Conservation (phyloP, 352 stramenopile genomes). For the Phytophthora cactorum region DNA sequence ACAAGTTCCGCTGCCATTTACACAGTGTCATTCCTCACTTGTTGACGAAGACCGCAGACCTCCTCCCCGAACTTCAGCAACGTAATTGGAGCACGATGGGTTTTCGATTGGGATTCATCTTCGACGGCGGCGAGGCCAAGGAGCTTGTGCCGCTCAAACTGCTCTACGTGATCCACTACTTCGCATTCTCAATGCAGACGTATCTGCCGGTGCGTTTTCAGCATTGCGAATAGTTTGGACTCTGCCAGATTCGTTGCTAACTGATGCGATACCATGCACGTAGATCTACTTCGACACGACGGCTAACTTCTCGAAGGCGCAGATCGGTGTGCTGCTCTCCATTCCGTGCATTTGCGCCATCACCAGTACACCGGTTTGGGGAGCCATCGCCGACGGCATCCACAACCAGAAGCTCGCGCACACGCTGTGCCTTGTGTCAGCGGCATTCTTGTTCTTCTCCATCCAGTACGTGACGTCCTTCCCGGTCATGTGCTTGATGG, state of each 20-base stretch:
- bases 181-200: conserved; percentile 72
- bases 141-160: conserved; percentile 73
- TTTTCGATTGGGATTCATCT: conserved; percentile 46
- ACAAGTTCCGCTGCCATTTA: not conserved
- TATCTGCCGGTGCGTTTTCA: conserved; percentile 56
- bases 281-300: conserved; percentile 71
- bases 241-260: conserved; percentile 5
- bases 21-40: conserved; percentile 24
- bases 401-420: conserved; percentile 53
- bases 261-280: not conserved
- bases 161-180: conserved; percentile 71
- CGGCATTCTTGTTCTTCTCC: conserved; percentile 51
- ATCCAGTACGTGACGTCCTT: conserved; percentile 54
- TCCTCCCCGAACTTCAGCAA: not conserved
- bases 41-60: conserved; percentile 13
- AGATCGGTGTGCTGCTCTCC: conserved; percentile 49
- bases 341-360: conserved; percentile 57
- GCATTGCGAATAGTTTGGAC: not conserved
- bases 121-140: conserved; percentile 65
- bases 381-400: conserved; percentile 46
- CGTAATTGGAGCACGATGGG: conserved; percentile 21
- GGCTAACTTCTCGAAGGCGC: conserved; percentile 59
- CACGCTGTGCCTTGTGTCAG: conserved; percentile 48
- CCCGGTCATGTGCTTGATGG: conserved; percentile 47
- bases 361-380: conserved; percentile 49